phyloP scores from a whole-genome alignment of 768 basidiomycete species.

The Tricholoma hemisulphureum region DNA sequence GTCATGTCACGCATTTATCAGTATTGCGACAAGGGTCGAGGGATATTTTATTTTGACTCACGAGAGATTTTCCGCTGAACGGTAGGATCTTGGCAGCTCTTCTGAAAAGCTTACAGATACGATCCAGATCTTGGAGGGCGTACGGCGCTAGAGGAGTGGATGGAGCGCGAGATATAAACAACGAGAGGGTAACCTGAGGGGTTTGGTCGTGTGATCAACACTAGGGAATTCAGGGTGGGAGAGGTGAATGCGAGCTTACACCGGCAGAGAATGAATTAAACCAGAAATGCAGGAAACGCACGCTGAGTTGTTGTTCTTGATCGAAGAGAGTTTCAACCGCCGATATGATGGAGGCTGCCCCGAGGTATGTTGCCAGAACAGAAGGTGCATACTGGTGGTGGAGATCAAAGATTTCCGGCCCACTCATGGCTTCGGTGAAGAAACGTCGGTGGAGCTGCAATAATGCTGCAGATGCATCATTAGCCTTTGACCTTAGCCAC shows the following conservation, averaged over 20 bases:
- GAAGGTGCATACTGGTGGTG: constrained; percentile 66
- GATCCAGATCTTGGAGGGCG: constrained; percentile 61
- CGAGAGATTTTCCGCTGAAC: constrained; percentile 58
- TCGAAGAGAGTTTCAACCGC: constrained; percentile 55
- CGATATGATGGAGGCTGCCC: constrained; percentile 56
- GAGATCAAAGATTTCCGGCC: constrained; percentile 52
- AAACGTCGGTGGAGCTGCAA: constrained; percentile 66
- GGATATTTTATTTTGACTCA: constrained; percentile 36
- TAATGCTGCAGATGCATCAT: constrained; percentile 42
- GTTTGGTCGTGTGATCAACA: background rate
- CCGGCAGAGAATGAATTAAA: constrained; percentile 72
- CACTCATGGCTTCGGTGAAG: constrained; percentile 65
- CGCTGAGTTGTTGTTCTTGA: constrained; percentile 58
- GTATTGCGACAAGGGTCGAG: background rate
- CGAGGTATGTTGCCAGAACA: constrained; percentile 65
- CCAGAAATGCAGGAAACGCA: constrained; percentile 72
- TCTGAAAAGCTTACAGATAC: constrained; percentile 54
- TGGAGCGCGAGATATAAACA: constrained; percentile 64
- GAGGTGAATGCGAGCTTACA: constrained; percentile 37
- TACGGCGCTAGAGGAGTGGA: constrained; percentile 54
- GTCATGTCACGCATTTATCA: background rate
- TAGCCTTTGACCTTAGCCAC: background rate
- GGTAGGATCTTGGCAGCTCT: constrained; percentile 59
- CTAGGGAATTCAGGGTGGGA: background rate
- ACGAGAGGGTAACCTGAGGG: constrained; percentile 57